Base-by-base conservation (phyloP, 306 rosid genomes). In the Prunus campanulata region DNA sequence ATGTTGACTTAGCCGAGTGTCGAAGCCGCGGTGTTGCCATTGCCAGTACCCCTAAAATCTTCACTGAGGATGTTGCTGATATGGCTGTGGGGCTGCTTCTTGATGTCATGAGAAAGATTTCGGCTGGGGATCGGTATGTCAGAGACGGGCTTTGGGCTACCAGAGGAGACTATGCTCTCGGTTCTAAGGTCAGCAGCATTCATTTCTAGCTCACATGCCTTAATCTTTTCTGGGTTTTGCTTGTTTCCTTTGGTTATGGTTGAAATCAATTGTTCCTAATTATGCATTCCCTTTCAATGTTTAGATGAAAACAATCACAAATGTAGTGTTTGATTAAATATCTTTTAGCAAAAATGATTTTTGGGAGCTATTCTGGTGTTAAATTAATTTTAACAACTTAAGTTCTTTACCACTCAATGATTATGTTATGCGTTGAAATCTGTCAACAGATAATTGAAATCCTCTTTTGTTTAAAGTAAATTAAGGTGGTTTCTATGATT, bases 21-120 rank as follows among this genome's bases (percentile, higher is more conserved):
- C 69, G 47, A 30, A 63, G 73, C 7, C 84, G 76, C 18, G 73
- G 70, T 15, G 22, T 83, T 5, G 65, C 68, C 67, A 3, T 89
- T 8, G 89, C 88, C 56, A 61, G 49, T n/a, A 83, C 86, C 1
- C 78, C 84, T 6, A 75, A 57, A 65, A 2, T 76, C 4, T 87
- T 51, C 39, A 80, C 90, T 1, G 86, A 77, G 25, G 90, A 89
- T 39, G 93, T 81, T 1, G 91, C 91, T 1, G 90, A 89, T 52
- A 13, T 78, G 74, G 90, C 89, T 0, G 81, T 89, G 3, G 93
- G 82, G 7, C 73, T 91, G 80, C 47, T 87, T 42, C 72, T 89
- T 18, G 89, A 89, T 4, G 91, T 87, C 3, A 48, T 77, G 1
- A 75, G 86, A 47, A 86, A 78, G 60, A 60, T 91, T 5, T 79